Base-by-base conservation (phyloP, 805 yeast species). In the Saccharomycopsis microspora region DNA sequence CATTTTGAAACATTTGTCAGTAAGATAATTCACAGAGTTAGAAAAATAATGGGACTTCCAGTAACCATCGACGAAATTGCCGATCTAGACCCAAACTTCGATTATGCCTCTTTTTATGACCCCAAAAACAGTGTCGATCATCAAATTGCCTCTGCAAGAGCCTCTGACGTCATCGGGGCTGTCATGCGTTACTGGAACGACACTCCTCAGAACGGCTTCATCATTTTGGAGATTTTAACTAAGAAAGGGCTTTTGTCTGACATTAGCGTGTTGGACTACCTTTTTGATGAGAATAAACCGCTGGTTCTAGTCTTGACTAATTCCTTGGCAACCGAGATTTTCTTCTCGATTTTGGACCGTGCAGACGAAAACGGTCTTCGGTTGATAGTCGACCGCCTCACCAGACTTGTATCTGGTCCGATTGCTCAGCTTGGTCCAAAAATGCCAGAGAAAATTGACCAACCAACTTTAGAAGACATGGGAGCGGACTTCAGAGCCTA, bases 151-250 rank as follows among this genome's bases (percentile, higher is more conserved):
- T 19, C 19, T 19, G 19, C 19, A 19, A 19, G 19, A 19, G 45
- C 38, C 19, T 41, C 37, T 29, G 32, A 39, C 5, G 69, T 77
- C 7, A 70, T 82, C 40, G 74, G 71, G 30, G 72, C 81, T 1
- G 76, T 82, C 2, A 57, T 84, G 37, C 65, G 75, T 42, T 77
- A 74, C 57, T 84, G 94, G 93, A 70, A 71, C 36, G 66, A 68
- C 42, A 78, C 80, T 49, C 81, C 84, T 1, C 75, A 80, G 57
- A 75, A 77, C 46, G 93, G 85, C 0, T 75, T 69, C 48, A 64
- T 81, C 49, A 74, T 82, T 7, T 60, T 77, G 39, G 79, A 76
- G 52, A 70, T 74, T 45, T 65, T 82, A 50, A 67, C 69, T 46
- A 65, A 68, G 30, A 67, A 67, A 45, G 72, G 67, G 3, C 60